These are phyloP conservation scores for Cystofilobasidium ferigula DNA, from an alignment of 768 basidiomycete species.

Conservation along the genomic window DNA sequence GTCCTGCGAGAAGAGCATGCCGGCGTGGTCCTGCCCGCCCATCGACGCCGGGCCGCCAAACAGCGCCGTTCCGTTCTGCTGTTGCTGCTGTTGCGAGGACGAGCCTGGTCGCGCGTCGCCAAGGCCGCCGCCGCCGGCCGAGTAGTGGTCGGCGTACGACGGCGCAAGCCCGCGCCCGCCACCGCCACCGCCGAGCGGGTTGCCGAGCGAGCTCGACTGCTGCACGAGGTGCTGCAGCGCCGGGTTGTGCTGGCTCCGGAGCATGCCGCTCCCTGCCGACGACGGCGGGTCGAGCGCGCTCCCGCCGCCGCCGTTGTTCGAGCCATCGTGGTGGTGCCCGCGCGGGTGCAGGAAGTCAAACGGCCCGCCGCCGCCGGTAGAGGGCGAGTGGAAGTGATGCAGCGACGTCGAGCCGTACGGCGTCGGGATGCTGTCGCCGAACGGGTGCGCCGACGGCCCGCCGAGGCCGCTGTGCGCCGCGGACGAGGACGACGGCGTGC, in stretches of 20 bases:
- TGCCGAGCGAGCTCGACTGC: neutral
- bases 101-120: no score
- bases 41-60: neutral
- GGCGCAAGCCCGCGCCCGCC: neutral
- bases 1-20: conserved; percentile 14
- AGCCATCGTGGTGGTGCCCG: neutral
- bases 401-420: neutral
- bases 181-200: neutral
- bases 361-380: neutral
- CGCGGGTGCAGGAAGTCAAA: neutral
- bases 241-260: neutral
- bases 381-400: neutral
- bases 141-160: conserved; percentile 1
- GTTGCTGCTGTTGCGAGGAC: conserved; percentile 1
- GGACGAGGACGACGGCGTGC: neutral
- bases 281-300: neutral
- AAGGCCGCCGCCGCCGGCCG: neutral
- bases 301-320: no score
- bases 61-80: neutral
- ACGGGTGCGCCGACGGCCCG: neutral
- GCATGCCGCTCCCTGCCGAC: neutral
- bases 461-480: neutral
- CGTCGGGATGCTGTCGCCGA: conserved; percentile 1
- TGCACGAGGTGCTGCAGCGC: neutral
- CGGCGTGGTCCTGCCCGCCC: conserved; percentile 8